phyloP scores from a whole-genome alignment of 2,329 filamentous ascomycete species.

The Mariannaea sp. region DNA sequence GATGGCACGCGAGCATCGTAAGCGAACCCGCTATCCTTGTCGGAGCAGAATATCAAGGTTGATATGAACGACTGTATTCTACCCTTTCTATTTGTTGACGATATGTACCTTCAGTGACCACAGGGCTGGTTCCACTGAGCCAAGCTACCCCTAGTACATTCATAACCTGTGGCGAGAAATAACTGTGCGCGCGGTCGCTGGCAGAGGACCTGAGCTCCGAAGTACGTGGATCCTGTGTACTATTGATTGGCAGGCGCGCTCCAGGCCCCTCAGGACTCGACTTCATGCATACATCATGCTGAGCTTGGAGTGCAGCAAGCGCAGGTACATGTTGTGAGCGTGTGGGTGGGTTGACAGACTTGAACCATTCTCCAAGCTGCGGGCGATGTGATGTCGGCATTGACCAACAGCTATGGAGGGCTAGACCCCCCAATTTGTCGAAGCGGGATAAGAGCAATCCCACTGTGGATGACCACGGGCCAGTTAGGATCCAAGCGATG shows the following conservation, averaged over 20 bases:
- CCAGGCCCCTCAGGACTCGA: background rate
- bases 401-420: slow-evolving; percentile 11
- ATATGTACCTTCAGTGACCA: too few species aligned
- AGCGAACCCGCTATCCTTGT: too few species aligned
- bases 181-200: background rate
- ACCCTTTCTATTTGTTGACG: background rate
- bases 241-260: background rate
- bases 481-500: slow-evolving; percentile 5
- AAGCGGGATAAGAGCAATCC: background rate
- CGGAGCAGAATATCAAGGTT: too few species aligned
- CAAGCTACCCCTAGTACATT: too few species aligned
- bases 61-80: background rate
- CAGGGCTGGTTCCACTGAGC: background rate
- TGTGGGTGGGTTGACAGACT: slow-evolving; percentile 1
- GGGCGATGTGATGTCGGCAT: slow-evolving; percentile 8
- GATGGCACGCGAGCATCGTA: slow-evolving; percentile 17
- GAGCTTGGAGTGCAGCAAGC: background rate
- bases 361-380: background rate
- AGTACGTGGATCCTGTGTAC: background rate
- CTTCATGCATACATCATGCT: background rate
- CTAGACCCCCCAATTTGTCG: background rate
- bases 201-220: background rate
- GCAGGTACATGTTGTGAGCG: slow-evolving; percentile 14
- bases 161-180: slow-evolving; percentile 1
- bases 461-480: slow-evolving; percentile 2